A percentile compares a stretch with the other conserved stretches of the same genome.
phyloP scores from a whole-genome alignment of 805 yeast species.

The Ogataea pilisensis region DNA sequence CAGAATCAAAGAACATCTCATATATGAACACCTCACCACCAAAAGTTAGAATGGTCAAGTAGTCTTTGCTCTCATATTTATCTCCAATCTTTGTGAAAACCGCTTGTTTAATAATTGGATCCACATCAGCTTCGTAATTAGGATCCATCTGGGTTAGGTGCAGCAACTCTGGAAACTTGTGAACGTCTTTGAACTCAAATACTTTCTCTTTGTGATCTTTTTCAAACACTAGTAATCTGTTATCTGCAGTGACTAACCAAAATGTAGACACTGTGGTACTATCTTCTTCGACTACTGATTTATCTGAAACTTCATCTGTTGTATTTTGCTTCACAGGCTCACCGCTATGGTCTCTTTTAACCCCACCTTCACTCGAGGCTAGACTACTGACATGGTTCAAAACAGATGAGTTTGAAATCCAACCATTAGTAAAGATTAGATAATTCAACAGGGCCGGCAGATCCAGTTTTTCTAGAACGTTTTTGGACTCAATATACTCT shows the following conservation, averaged over 20 bases:
- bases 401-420: conserved; percentile 49
- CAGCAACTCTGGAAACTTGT: conserved; percentile 41
- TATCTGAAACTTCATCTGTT: neutral
- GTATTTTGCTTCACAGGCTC: conserved; percentile 11
- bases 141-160: conserved; percentile 46
- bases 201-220: conserved; percentile 51
- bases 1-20: conserved; percentile 44
- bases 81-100: conserved; percentile 66
- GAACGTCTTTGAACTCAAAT: conserved; percentile 47
- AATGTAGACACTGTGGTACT: conserved; percentile 41
- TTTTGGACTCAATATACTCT: conserved; percentile 30
- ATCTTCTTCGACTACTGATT: conserved; percentile 15
- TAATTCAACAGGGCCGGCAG: conserved; percentile 32
- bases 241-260: conserved; percentile 72
- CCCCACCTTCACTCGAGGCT: conserved; percentile 8
- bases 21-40: conserved; percentile 79
- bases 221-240: conserved; percentile 61
- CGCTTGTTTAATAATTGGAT: conserved; percentile 70
- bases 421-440: conserved; percentile 62
- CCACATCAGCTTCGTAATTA: conserved; percentile 50
- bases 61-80: conserved; percentile 47
- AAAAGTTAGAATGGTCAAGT: conserved; percentile 65
- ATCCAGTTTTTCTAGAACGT: conserved; percentile 26
- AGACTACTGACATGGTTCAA: conserved; percentile 38
- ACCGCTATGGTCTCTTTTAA: conserved; percentile 24